Conservation (phyloP, 1,139 yeast species). For the Candida pseudocylindracea region DNA sequence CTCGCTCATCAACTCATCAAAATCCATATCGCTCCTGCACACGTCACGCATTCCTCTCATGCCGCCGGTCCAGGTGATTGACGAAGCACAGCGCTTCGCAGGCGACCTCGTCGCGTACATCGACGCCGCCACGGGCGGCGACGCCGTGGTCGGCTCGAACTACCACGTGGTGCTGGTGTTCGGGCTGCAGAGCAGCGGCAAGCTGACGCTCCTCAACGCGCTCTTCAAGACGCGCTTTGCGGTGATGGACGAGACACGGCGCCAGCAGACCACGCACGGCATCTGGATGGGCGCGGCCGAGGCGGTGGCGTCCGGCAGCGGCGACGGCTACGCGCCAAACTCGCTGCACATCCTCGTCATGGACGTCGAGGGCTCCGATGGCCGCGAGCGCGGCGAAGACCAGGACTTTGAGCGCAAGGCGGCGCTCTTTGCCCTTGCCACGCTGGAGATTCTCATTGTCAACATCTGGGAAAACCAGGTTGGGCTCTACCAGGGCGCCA, state of each 20-base stretch:
- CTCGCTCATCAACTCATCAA: no score
- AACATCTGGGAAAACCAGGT: conserved; percentile 97
- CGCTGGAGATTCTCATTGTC: conserved; percentile 75
- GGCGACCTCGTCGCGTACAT: conserved; percentile 13
- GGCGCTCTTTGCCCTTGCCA: conserved; percentile 82
- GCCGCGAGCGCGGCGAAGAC: conserved; percentile 94
- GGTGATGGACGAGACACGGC: conserved; percentile 71
- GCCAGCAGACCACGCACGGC: conserved; percentile 86
- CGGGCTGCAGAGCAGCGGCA: conserved; percentile 95
- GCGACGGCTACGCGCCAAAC: conserved; percentile 4
- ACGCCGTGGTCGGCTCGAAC: conserved; percentile 16
- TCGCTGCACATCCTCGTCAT: conserved; percentile 42
- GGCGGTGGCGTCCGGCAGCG: conserved; percentile 9
- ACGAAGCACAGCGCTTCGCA: conserved; percentile 54
- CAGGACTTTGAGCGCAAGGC: conserved; percentile 96
- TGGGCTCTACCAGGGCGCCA: conserved; percentile 93
- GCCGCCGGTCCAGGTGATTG: conserved; percentile 48
- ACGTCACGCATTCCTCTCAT: no score
- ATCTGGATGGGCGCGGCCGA: conserved; percentile 70
- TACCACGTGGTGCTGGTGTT: conserved; percentile 89
- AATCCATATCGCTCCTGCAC: no score
- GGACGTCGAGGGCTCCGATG: conserved; percentile 98
- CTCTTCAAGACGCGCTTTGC: conserved; percentile 76
- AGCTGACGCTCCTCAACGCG: conserved; percentile 70
- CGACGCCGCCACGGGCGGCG: conserved; percentile 16